A percentile compares a stretch with the other conserved stretches of the same genome.
Evolutionary conservation across 108 stramenopile species (phyloP).

Genomic region (Licmophora abbreviata): DNA sequence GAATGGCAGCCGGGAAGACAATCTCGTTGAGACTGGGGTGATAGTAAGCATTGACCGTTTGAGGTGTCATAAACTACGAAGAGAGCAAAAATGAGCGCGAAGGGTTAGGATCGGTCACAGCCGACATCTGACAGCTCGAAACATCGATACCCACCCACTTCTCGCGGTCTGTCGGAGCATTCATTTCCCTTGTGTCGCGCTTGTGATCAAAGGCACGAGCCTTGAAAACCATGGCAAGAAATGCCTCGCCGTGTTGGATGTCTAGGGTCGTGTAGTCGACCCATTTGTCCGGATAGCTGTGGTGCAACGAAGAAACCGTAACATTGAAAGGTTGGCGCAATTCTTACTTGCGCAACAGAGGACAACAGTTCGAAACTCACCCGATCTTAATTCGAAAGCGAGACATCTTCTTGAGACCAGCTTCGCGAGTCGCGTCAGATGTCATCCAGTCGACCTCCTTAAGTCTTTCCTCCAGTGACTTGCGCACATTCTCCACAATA

Average conservation of each 20-base stretch:
- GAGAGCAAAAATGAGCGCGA: background rate
- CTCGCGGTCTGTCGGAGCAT: conserved; percentile 64
- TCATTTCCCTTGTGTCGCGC: conserved; percentile 63
- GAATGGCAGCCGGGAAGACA: conserved; percentile 83
- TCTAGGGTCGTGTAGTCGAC: conserved; percentile 48
- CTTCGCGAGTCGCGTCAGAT: conserved; percentile 45
- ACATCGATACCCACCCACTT: no score
- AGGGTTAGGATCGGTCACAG: background rate
- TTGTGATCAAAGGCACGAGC: conserved; percentile 48
- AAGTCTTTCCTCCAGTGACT: conserved; percentile 66
- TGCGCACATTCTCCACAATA: conserved; percentile 71
- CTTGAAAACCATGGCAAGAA: conserved; percentile 50
- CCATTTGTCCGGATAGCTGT: conserved; percentile 83
- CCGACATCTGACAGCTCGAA: background rate
- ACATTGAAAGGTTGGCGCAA: background rate
- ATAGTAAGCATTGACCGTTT: conserved; percentile 76
- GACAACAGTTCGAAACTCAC: no score
- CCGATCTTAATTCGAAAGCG: conserved; percentile 78
- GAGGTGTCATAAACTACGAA: conserved; percentile 77
- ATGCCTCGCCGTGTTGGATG: conserved; percentile 28
- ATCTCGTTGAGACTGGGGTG: conserved; percentile 61
- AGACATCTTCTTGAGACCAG: conserved; percentile 69
- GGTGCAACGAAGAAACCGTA: background rate
- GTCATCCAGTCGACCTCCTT: conserved; percentile 87
- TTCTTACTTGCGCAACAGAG: background rate